Conservation (phyloP, 139 green algal species). For the Pleodorina starrii region DNA sequence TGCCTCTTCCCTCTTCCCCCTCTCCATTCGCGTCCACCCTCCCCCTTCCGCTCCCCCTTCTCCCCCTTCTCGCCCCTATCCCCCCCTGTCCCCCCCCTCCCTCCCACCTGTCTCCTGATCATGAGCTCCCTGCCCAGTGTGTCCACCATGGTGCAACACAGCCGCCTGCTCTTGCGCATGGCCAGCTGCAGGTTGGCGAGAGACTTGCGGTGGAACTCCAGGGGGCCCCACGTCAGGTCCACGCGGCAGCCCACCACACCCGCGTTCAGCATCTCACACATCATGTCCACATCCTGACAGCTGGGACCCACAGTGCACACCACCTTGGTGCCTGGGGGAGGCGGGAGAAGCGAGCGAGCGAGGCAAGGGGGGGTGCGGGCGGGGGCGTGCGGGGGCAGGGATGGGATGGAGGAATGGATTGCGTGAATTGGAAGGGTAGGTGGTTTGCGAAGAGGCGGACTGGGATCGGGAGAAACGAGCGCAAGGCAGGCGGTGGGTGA, state of each 20-base stretch:
- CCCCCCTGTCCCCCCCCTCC: too few species aligned
- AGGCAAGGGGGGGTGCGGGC: too few species aligned
- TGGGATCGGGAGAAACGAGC: too few species aligned
- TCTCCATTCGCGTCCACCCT: too few species aligned
- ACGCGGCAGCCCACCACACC: constrained; percentile 67
- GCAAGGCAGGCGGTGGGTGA: too few species aligned
- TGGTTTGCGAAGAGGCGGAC: too few species aligned
- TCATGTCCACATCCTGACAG: constrained; percentile 85
- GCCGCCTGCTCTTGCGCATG: constrained; percentile 75
- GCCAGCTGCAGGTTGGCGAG: constrained; percentile 84
- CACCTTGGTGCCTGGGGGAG: constrained; percentile 64
- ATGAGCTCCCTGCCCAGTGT: constrained; percentile 87
- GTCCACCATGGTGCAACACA: constrained; percentile 91
- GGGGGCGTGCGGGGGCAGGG: neutral
- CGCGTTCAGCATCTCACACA: constrained; percentile 79
- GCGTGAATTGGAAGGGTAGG: too few species aligned
- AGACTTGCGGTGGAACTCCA: constrained; percentile 83
- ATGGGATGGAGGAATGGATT: too few species aligned
- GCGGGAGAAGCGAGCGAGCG: too few species aligned
- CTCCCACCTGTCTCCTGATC: constrained; percentile 70
- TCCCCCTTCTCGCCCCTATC: too few species aligned
- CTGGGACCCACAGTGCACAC: constrained; percentile 87
- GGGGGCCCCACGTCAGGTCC: constrained; percentile 87
- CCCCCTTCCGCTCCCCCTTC: too few species aligned
- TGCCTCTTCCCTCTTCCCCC: too few species aligned